Base-by-base conservation (phyloP, 306 rosid genomes). In the Prunus kanzakura region DNA sequence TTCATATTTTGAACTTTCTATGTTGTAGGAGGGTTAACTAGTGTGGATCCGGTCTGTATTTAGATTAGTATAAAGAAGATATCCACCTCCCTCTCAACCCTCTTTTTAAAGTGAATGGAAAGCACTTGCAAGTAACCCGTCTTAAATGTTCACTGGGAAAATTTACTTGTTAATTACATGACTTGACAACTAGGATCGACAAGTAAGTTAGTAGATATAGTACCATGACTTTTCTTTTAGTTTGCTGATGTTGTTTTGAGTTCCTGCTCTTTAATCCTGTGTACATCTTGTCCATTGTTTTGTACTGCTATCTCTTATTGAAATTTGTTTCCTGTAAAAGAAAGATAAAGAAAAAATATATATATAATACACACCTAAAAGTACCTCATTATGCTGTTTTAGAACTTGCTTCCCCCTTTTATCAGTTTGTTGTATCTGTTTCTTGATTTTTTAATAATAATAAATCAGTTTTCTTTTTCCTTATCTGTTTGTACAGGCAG, bases 401-500 rank as follows among this genome's bases (percentile, higher is more conserved):
- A 29, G 43, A 18, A 62, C 30, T 62, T 62, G 20, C 43, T 62
- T 16, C 6, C 6, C 22, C 43, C 16, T 62, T 54, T 16, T 29
- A 4, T 62, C 67, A 62, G 30, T 50, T 4, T 46, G 29, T 4
- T 46, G 19, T 15, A 51, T 30, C 12, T 30, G 19, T 52, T 63
- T 70, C 51, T 35, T 32, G 11, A 12, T 32, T 10, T 35, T 19
- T 57, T 13, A 5, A 35, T 38, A 2, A 8, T 41, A 43, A 11
- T 46, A 8, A 65, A 68, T 18, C 29, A 12, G 38, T 61, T 51
- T 72, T 27, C 3, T 54, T 58, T 75, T 75, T 73, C 61, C 73
- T 15, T 72, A 79, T 67, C 16, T 65, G 58, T 61, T 29, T 67
- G 85, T 81, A 76, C 84, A 91, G 98, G 96, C 96, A 50, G 98